Evolutionary conservation across 2,329 filamentous ascomycete genomes (phyloP), one percentile per base, ranked within the genome.

Genomic region (Ceratocystis eucalypticola): DNA sequence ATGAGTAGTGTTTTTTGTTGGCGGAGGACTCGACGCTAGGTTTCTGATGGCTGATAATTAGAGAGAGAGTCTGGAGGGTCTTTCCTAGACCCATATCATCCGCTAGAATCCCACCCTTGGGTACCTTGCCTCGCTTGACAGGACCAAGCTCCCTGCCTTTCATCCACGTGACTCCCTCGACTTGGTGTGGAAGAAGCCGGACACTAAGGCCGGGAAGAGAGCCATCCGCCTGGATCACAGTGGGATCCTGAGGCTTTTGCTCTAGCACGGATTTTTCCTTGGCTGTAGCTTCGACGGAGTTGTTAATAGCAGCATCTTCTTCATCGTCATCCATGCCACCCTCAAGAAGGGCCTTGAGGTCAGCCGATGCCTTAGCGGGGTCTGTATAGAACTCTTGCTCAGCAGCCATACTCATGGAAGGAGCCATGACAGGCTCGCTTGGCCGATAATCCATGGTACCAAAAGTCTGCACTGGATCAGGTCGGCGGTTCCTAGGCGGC

Each of bases 41-140:
- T 71, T 88, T 90, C 20, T 85, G 83, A 72, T 97, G 96, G 66
- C 82, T 88, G 46, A 99, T 80, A 53, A 99, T 88, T 41, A 97
- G 80, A 1, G 93, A 87, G 67, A 99, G 89, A 0, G 92, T 91
- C 76, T 99, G 94, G 15, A 99, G 83, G 0, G 94, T 99, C 80
- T 99, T 99, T 67, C 94, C 94, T 15, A 97, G 79, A 70, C 93
- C 93, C 93, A 97, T 95, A 74, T 99, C 94, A 72, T 99, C 94
- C 20, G 94, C 94, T 45, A 99, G 82, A 69, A 99, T 96, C 20
- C 94, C 94, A 45, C 94, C 94, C 71, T 95, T 94, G 37, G 93
- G 91, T 8, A 95, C 82, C 69, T 79, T 84, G 68, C 89, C 89
- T 71, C 87, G 88, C 77, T 94, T 96, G 68, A 89, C 85, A 20